These are phyloP conservation scores for Cercis canadensis DNA, from an alignment of 306 rosid genomes.

Conservation along the genomic window DNA sequence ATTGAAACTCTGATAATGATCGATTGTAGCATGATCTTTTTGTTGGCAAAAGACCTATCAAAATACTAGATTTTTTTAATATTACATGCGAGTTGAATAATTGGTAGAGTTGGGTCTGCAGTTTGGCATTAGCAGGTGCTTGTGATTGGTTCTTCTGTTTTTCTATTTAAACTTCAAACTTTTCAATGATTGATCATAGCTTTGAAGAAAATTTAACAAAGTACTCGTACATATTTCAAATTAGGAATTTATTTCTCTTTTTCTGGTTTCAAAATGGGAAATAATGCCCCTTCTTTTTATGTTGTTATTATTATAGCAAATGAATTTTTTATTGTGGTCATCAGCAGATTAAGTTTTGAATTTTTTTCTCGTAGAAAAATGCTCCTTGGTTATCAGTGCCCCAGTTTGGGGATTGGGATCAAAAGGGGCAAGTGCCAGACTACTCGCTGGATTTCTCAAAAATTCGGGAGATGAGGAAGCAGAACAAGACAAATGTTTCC, in stretches of 20 bases:
- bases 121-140: slow-evolving; percentile 8
- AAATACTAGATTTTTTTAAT: too few species aligned
- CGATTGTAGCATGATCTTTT: too few species aligned
- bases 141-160: background rate
- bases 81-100: background rate
- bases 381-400: slow-evolving; percentile 92
- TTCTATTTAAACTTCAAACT: background rate
- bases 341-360: background rate
- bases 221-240: background rate
- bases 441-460: slow-evolving; percentile 96
- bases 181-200: background rate
- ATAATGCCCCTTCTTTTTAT: too few species aligned
- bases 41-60: too few species aligned
- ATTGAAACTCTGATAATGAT: background rate
- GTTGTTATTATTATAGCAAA: too few species aligned
- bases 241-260: background rate
- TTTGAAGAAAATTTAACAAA: background rate
- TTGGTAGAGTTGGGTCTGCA: background rate
- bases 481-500: slow-evolving; percentile 82
- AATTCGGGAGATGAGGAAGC: slow-evolving; percentile 93
- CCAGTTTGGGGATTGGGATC: slow-evolving; percentile 99
- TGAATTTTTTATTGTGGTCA: background rate
- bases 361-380: slow-evolving; percentile 57
- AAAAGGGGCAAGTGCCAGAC: slow-evolving; percentile 85
- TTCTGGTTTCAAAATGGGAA: too few species aligned